phyloP scores from a whole-genome alignment of 805 yeast species.

The Metschnikowia borealis region DNA sequence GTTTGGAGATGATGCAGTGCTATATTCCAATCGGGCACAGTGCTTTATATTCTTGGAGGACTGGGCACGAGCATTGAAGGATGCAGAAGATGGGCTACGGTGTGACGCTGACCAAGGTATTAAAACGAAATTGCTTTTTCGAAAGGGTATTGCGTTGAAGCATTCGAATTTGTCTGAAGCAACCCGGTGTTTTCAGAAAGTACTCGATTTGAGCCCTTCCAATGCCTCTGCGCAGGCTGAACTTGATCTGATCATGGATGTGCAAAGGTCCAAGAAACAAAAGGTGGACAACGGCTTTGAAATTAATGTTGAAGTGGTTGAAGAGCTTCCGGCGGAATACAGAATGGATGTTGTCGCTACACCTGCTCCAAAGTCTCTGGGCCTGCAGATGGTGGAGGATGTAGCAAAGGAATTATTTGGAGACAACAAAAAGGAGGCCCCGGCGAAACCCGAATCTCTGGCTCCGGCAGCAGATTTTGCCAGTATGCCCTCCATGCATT shows the following conservation, averaged over 20 bases:
- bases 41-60: constrained; percentile 51
- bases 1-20: constrained; percentile 49
- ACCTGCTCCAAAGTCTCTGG: not conserved
- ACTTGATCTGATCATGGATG: constrained; percentile 16
- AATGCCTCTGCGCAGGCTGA: constrained; percentile 40
- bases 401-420: constrained; percentile 13
- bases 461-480: constrained; percentile 10
- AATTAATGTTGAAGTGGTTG: constrained; percentile 41
- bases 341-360: not conserved
- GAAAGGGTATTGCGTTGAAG: constrained; percentile 43
- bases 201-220: constrained; percentile 37
- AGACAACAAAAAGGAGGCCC: not conserved
- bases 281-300: constrained; percentile 3
- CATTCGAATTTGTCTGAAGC: constrained; percentile 26
- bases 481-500: constrained; percentile 24
- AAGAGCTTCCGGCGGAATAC: constrained; percentile 35
- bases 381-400: constrained; percentile 1
- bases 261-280: constrained; percentile 11
- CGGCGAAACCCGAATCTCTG: not conserved
- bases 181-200: constrained; percentile 27
- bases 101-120: constrained; percentile 29
- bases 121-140: constrained; percentile 46
- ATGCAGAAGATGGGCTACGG: constrained; percentile 48
- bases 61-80: constrained; percentile 46
- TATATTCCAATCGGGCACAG: constrained; percentile 68